Evolutionary conservation across 2,329 filamentous ascomycete species (phyloP).

Genomic region (Periglandula ipomoeae): DNA sequence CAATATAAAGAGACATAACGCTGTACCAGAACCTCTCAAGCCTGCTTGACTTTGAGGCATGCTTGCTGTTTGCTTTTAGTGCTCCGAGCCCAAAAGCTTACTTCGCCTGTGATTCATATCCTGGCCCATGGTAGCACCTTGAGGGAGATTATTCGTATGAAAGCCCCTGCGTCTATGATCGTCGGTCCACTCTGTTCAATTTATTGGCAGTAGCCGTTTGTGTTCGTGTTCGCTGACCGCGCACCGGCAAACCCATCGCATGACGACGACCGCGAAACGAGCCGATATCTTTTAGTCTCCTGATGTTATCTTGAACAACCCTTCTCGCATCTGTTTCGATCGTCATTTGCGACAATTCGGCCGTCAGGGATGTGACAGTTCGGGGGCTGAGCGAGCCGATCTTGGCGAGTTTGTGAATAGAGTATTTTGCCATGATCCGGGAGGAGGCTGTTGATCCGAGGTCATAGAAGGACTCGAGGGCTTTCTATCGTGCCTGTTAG

Average conservation of each 20-base stretch:
- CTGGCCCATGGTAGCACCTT: no score
- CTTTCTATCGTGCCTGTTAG: constrained; percentile 40
- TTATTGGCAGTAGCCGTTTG: constrained; percentile 55
- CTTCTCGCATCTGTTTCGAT: constrained; percentile 83
- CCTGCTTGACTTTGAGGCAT: no score
- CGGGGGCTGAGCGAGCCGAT: constrained; percentile 66
- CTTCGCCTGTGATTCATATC: background rate
- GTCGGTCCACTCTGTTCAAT: constrained; percentile 47
- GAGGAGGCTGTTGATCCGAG: constrained; percentile 62
- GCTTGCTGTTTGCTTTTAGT: no score
- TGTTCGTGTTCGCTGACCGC: constrained; percentile 79
- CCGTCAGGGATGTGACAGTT: constrained; percentile 73
- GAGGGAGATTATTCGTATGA: background rate
- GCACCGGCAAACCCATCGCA: constrained; percentile 83
- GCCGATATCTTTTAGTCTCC: constrained; percentile 80
- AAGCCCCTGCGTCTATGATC: constrained; percentile 12
- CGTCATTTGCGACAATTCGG: constrained; percentile 82
- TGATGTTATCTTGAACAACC: constrained; percentile 75
- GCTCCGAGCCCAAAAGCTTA: background rate
- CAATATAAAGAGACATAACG: background rate
- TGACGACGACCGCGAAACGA: constrained; percentile 82
- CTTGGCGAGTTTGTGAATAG: constrained; percentile 75
- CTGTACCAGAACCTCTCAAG: no score
- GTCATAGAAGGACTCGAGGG: constrained; percentile 78
- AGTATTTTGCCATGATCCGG: constrained; percentile 78